Conservation (phyloP, 805 yeast species). For the Kodamaea lidongshanica region DNA sequence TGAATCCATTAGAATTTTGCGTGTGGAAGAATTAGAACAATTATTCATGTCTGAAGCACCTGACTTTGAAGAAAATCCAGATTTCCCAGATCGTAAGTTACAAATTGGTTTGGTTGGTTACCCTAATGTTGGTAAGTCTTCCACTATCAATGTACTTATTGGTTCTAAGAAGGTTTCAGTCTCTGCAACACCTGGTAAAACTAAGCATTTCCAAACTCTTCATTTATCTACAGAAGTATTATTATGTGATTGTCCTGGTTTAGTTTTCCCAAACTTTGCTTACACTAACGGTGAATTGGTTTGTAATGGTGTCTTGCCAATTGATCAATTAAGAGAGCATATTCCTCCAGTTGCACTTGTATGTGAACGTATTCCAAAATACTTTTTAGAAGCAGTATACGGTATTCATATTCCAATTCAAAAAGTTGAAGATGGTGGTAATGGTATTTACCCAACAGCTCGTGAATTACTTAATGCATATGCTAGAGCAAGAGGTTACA, state of each 20-base stretch:
- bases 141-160: slow-evolving; percentile 94
- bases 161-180: slow-evolving; percentile 98
- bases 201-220: slow-evolving; percentile 97
- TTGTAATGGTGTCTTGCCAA: slow-evolving; percentile 97
- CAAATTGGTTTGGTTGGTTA: slow-evolving; percentile 97
- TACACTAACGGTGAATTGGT: slow-evolving; percentile 94
- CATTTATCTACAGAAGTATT: slow-evolving; percentile 74
- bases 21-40: slow-evolving; percentile 79
- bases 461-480: slow-evolving; percentile 85
- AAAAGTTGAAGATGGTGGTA: slow-evolving; percentile 80
- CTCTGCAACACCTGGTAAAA: slow-evolving; percentile 97
- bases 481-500: slow-evolving; percentile 94
- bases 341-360: slow-evolving; percentile 85
- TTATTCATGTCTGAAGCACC: slow-evolving; percentile 77
- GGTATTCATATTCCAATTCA: slow-evolving; percentile 83
- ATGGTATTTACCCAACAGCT: slow-evolving; percentile 75
- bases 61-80: slow-evolving; percentile 48
- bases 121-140: slow-evolving; percentile 91
- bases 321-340: slow-evolving; percentile 90
- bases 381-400: slow-evolving; percentile 80
- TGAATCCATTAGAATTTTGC: slow-evolving; percentile 54
- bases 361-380: slow-evolving; percentile 83
- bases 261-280: slow-evolving; percentile 97
- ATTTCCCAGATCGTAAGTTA: slow-evolving; percentile 52
- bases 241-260: slow-evolving; percentile 97